phyloP scores from a whole-genome alignment of 2,329 filamentous ascomycete species.

The Claviceps africana region DNA sequence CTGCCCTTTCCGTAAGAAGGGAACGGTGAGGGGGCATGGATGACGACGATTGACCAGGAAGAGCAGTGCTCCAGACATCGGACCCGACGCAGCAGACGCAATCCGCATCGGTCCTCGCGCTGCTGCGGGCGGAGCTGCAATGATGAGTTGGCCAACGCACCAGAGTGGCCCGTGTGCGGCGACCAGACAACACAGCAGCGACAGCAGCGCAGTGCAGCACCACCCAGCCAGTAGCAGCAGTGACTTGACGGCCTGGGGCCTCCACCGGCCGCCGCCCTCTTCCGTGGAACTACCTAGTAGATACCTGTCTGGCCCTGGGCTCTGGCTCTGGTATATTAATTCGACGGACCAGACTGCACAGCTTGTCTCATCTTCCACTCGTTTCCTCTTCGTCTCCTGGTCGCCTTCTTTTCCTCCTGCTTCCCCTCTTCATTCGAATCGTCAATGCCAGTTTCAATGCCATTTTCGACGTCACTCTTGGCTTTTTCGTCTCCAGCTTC shows the following conservation, averaged over 20 bases:
- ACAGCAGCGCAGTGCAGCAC: background rate
- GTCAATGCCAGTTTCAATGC: background rate
- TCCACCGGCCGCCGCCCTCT: conserved; percentile 2
- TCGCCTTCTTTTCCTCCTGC: background rate
- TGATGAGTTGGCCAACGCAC: conserved; percentile 29
- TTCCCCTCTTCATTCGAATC: background rate
- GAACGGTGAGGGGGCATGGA: conserved; percentile 1
- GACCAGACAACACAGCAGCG: conserved; percentile 3
- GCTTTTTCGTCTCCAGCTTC: too few relatives aligned
- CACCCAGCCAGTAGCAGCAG: background rate
- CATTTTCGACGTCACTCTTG: background rate
- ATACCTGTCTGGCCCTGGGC: too few relatives aligned
- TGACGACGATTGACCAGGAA: background rate
- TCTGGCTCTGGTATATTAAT: background rate
- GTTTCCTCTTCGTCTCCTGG: background rate
- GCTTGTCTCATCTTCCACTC: background rate
- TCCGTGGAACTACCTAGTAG: too few relatives aligned
- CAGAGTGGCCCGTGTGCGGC: conserved; percentile 27
- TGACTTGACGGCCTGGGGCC: background rate
- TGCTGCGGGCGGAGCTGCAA: conserved; percentile 23
- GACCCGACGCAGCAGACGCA: background rate
- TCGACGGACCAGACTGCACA: background rate
- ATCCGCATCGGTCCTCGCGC: conserved; percentile 6
- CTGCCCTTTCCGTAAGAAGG: background rate
- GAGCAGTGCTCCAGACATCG: background rate